Percentiles rank a stretch among this genome's conserved stretches.
phyloP scores from a whole-genome alignment of 768 basidiomycete species.

The Russula dissimulans region DNA sequence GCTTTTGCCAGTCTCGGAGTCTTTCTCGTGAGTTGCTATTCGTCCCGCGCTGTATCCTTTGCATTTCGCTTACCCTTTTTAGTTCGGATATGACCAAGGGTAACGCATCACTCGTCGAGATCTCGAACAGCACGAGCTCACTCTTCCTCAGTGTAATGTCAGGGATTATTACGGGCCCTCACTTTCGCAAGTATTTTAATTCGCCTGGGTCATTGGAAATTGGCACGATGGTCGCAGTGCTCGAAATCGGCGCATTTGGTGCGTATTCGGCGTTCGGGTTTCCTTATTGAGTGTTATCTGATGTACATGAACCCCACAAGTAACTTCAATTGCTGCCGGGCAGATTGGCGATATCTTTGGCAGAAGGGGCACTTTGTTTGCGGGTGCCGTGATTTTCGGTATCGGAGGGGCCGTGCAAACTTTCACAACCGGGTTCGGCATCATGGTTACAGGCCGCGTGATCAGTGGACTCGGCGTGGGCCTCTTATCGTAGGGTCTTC shows the following conservation, averaged over 20 bases:
- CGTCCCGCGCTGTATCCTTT: neutral
- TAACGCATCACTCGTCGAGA: constrained; percentile 24
- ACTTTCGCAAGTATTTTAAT: constrained; percentile 76
- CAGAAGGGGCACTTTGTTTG: constrained; percentile 72
- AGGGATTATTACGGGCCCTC: constrained; percentile 82
- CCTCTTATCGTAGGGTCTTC: constrained; percentile 59
- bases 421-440: constrained; percentile 64
- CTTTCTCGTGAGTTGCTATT: constrained; percentile 59
- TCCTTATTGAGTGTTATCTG: neutral
- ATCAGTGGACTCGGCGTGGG: constrained; percentile 88
- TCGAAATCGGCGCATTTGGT: constrained; percentile 91
- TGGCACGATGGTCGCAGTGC: constrained; percentile 93
- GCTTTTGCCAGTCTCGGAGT: constrained; percentile 78
- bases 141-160: constrained; percentile 61
- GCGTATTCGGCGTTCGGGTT: constrained; percentile 23
- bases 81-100: constrained; percentile 90
- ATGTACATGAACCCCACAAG: constrained; percentile 31
- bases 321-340: constrained; percentile 84
- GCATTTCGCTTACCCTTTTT: constrained; percentile 10
- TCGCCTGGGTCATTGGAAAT: constrained; percentile 63
- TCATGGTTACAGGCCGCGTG: constrained; percentile 78
- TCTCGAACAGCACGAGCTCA: constrained; percentile 14
- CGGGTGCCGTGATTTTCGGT: constrained; percentile 77
- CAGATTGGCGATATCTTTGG: constrained; percentile 82
- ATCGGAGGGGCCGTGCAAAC: constrained; percentile 83